Evolutionary conservation across 805 yeast genomes (phyloP).

Genomic region (Candida awuae): DNA sequence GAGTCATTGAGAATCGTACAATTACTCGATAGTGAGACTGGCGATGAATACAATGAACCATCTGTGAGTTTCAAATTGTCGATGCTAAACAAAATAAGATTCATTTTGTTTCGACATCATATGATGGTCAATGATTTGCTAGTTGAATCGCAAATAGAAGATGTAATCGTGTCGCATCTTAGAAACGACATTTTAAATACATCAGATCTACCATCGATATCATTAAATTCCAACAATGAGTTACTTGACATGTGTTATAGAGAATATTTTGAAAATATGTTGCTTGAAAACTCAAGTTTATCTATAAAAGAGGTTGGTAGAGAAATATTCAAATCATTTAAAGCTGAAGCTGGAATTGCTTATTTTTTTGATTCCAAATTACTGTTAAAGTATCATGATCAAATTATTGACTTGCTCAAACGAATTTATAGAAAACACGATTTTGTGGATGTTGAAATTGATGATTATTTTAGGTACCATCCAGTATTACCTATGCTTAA

Average conservation of each 20-base stretch:
- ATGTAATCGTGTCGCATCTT: neutral
- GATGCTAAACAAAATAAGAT: slow-evolving; percentile 6
- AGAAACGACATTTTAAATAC: neutral
- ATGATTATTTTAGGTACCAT: slow-evolving; percentile 18
- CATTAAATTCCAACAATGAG: slow-evolving; percentile 1
- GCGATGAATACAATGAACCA: neutral
- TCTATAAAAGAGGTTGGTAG: slow-evolving; percentile 1
- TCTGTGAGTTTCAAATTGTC: slow-evolving; percentile 8
- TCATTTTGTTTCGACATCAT: slow-evolving; percentile 7
- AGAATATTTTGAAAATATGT: neutral
- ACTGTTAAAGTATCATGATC: slow-evolving; percentile 5
- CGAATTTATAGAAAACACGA: slow-evolving; percentile 8
- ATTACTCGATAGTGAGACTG: slow-evolving; percentile 3
- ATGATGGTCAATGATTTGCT: slow-evolving; percentile 1
- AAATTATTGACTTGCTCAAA: slow-evolving; percentile 6
- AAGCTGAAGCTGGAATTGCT: slow-evolving; percentile 1
- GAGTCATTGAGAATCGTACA: slow-evolving; percentile 4
- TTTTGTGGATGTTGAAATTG: slow-evolving; percentile 10
- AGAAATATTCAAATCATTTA: slow-evolving; percentile 1
- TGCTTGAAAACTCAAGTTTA: neutral
- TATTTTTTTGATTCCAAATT: slow-evolving; percentile 4
- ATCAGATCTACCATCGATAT: neutral
- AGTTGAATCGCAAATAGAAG: neutral
- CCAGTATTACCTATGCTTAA: slow-evolving; percentile 24
- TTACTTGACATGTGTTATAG: slow-evolving; percentile 2